phyloP scores from a whole-genome alignment of 805 yeast genomes.

The Pichia cabralensis region DNA sequence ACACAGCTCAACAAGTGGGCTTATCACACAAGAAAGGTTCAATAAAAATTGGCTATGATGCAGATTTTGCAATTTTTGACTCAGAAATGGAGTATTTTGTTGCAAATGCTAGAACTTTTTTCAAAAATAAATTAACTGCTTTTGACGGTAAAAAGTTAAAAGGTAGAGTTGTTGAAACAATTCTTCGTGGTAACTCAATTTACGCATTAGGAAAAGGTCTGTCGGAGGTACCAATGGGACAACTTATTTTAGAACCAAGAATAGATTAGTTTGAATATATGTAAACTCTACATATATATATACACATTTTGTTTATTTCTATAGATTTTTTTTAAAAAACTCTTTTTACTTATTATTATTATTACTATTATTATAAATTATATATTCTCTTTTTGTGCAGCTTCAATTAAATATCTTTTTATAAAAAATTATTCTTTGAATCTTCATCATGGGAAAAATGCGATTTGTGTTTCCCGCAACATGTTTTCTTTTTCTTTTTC shows the following conservation, averaged over 20 bases:
- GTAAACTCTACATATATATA: background rate
- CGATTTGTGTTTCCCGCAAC: no score
- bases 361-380: background rate
- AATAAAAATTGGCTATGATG: constrained; percentile 69
- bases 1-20: constrained; percentile 84
- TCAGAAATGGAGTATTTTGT: constrained; percentile 41
- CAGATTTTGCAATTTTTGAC: constrained; percentile 81
- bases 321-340: background rate
- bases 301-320: background rate
- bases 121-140: constrained; percentile 84
- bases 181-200: constrained; percentile 65
- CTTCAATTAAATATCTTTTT: no score
- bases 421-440: no score
- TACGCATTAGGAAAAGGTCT: constrained; percentile 50
- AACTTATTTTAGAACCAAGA: constrained; percentile 52
- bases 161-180: constrained; percentile 74
- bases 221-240: constrained; percentile 47
- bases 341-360: background rate
- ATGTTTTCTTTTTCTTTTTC: background rate
- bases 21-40: constrained; percentile 62
- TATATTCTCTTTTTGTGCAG: no score
- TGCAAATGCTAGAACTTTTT: constrained; percentile 46
- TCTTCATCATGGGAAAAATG: no score
- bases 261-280: constrained; percentile 1
- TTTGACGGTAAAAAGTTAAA: constrained; percentile 59